Evolutionary conservation across 2,329 filamentous ascomycete species (phyloP), one percentile per base, ranked within the genome.

Genomic region (Scedosporium aurantiacum): DNA sequence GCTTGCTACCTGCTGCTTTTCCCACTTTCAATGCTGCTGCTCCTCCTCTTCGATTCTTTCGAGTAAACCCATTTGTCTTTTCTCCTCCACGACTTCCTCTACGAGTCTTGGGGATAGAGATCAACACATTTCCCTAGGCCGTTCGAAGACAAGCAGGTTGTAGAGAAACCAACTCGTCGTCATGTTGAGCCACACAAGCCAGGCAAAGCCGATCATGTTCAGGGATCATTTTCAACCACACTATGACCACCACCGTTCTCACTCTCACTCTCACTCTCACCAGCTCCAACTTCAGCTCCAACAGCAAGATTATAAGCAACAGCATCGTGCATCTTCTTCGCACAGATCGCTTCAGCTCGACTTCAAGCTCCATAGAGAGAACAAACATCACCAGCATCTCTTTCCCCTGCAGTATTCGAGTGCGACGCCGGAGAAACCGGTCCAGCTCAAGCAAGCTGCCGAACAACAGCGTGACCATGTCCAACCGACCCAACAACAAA

Each of bases 101-200:
- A 37, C 32, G 8, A 37, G 32, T 12, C 32, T 37, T 14, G 5
- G 32, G 32, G 32, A 4, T 37, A 12, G 32, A 12, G 32, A 37
- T 37, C 10, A 37, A 37, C 10, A 37, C 32, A 6, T 32, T 2
- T 32, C 28, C 7, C 32, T 12, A 3, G 10, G 8, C 32, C 10
- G 28, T 28, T 28, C 28, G 28, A 28, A 28, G 28, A 6, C 6
- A 28, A 4, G 28, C 28, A 57, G 28, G 55, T 10, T 43, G 18
- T n/a, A 37, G 14, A 52, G 41, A 12, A 50, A 43, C 25, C 25
- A 18, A 23, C 10, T 8, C 41, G 10, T 18, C 21, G 37, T 18
- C 23, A 61, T 61, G 59, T 61, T 57, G 50, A 61, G 50, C 59
- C 37, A 43, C 7, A 61, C 32, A 18, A 61, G 52, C 50, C 59